These are phyloP conservation scores for Stylonectria norvegica DNA, from an alignment of 2,329 filamentous ascomycete species.

Conservation along the genomic window DNA sequence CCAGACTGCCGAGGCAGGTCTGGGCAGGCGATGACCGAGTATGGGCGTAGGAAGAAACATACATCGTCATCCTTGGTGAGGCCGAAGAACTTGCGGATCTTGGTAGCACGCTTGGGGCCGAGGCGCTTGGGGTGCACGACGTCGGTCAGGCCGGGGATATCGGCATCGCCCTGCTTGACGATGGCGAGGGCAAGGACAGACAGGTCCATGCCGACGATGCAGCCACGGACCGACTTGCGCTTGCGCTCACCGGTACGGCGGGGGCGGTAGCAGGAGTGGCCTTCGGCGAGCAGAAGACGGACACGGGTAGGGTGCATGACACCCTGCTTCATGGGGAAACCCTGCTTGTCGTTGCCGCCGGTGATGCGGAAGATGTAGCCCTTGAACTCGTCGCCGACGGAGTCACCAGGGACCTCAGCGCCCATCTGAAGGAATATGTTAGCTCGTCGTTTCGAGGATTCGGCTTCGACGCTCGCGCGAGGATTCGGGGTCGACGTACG, in stretches of 20 bases:
- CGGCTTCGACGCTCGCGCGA: slow-evolving; percentile 13
- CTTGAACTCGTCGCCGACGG: slow-evolving; percentile 98
- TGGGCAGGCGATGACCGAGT: slow-evolving; percentile 68
- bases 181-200: slow-evolving; percentile 91
- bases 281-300: slow-evolving; percentile 89
- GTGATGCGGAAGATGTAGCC: slow-evolving; percentile 99
- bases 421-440: slow-evolving; percentile 63
- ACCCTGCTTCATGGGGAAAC: slow-evolving; percentile 99
- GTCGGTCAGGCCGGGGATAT: slow-evolving; percentile 96
- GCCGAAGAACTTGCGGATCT: slow-evolving; percentile 99
- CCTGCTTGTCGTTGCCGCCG: slow-evolving; percentile 99
- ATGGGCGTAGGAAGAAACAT: slow-evolving; percentile 60
- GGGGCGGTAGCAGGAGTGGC: slow-evolving; percentile 99
- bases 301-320: slow-evolving; percentile 99
- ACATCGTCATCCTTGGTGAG: slow-evolving; percentile 99
- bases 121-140: slow-evolving; percentile 98
- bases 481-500: slow-evolving; percentile 51
- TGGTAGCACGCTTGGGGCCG: slow-evolving; percentile 98
- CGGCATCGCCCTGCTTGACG: slow-evolving; percentile 95
- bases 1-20: slow-evolving; percentile 48
- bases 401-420: slow-evolving; percentile 88
- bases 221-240: slow-evolving; percentile 98
- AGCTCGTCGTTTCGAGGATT: slow-evolving; percentile 8
- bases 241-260: slow-evolving; percentile 98
- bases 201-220: slow-evolving; percentile 95